Evolutionary conservation across 164 flowering plant genomes (phyloP).

Genomic region (Platanus orientalis): DNA sequence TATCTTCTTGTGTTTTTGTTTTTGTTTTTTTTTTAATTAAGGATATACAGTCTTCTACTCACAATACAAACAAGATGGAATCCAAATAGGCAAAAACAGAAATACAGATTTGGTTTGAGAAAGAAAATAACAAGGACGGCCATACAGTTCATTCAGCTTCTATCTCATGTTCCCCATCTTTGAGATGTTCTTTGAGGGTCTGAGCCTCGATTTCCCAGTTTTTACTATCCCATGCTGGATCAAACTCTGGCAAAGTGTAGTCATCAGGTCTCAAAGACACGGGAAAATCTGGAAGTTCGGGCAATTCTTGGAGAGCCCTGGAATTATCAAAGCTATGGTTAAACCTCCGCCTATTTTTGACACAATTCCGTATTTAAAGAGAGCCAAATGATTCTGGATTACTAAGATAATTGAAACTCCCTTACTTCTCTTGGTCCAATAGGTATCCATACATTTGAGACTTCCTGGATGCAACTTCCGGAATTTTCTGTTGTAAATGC

Average conservation of each 20-base stretch:
- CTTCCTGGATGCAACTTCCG: slow-evolving; percentile 74
- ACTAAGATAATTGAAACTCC: background rate
- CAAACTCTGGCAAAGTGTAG: slow-evolving; percentile 49
- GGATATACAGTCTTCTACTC: too few species aligned
- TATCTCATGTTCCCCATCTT: slow-evolving; percentile 42
- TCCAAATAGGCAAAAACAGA: background rate
- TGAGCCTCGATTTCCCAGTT: slow-evolving; percentile 49
- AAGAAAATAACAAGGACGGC: background rate
- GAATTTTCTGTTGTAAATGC: slow-evolving; percentile 73
- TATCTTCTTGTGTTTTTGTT: too few species aligned
- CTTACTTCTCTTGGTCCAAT: slow-evolving; percentile 82
- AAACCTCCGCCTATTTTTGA: background rate
- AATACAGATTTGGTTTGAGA: slow-evolving; percentile 1
- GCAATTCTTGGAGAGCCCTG: slow-evolving; percentile 64
- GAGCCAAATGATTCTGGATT: too few species aligned
- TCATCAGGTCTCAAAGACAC: slow-evolving; percentile 75
- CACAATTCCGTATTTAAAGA: background rate
- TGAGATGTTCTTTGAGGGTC: slow-evolving; percentile 59
- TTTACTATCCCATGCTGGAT: slow-evolving; percentile 51
- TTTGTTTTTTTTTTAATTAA: too few species aligned
- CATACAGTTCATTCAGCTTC: slow-evolving; percentile 23
- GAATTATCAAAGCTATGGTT: slow-evolving; percentile 9
- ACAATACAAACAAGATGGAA: background rate
- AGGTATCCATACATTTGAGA: slow-evolving; percentile 81
- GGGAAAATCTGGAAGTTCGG: slow-evolving; percentile 80